phyloP scores from a whole-genome alignment of 306 rosid species.

The Malus fusca region DNA sequence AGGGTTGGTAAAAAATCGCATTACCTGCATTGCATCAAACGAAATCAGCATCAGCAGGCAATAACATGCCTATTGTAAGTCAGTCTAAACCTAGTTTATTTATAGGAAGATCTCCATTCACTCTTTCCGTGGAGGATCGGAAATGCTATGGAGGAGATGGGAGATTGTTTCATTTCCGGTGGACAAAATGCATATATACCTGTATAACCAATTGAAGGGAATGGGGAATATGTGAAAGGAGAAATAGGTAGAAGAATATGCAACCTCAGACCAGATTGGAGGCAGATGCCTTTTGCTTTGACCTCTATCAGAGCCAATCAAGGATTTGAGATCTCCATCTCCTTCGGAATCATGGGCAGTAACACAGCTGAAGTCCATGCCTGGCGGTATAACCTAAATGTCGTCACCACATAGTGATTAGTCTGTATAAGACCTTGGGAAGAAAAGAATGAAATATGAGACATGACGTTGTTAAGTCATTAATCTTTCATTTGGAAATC shows the following conservation, averaged over 20 bases:
- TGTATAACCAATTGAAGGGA: background rate
- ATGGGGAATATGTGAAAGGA: background rate
- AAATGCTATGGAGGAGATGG: background rate
- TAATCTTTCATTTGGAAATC: background rate
- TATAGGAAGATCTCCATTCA: background rate
- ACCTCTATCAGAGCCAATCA: conserved; percentile 54
- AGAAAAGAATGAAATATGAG: background rate
- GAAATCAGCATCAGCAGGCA: background rate
- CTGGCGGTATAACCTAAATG: conserved; percentile 65
- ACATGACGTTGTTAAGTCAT: background rate
- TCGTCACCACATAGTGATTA: background rate
- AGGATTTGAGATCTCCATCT: conserved; percentile 67
- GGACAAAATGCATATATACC: background rate
- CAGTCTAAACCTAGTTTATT: background rate
- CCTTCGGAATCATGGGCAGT: conserved; percentile 49
- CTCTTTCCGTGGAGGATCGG: background rate
- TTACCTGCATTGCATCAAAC: conserved; percentile 38
- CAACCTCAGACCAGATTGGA: conserved; percentile 78
- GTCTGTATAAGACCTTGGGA: background rate
- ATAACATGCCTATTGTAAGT: background rate
- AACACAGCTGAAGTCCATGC: conserved; percentile 84
- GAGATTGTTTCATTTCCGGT: background rate
- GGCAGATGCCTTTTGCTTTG: conserved; percentile 58
- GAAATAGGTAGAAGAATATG: conserved; percentile 6
- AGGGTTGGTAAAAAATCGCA: conserved; percentile 78